A percentile compares a stretch with the other conserved stretches of the same genome.
These are phyloP conservation scores for Geopyxis carbonaria DNA, from an alignment of 495 filamentous ascomycete species.

Conservation along the genomic window DNA sequence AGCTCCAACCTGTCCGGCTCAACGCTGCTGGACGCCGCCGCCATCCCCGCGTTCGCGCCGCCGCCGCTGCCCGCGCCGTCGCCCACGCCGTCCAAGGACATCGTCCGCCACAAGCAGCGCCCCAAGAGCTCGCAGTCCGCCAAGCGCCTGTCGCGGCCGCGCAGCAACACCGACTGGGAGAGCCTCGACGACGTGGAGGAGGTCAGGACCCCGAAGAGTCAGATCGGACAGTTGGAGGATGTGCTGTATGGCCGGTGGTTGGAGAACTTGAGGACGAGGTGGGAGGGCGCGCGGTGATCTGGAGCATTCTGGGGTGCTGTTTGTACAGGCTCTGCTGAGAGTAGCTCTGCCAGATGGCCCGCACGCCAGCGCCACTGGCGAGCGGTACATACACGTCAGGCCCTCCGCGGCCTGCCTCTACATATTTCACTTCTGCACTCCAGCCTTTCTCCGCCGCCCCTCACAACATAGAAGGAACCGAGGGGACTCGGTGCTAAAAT, in stretches of 20 bases:
- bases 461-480: too few species aligned
- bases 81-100: conserved; percentile 7
- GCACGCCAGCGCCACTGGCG: too few species aligned
- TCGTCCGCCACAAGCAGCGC: not conserved
- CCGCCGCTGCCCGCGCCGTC: conserved; percentile 13
- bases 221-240: conserved; percentile 47
- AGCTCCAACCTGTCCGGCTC: conserved; percentile 14
- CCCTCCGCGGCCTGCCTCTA: too few species aligned
- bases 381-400: too few species aligned
- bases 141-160: too few species aligned
- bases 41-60: not conserved
- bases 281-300: conserved; percentile 37
- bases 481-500: too few species aligned
- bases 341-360: too few species aligned
- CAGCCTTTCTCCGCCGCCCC: too few species aligned
- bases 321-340: too few species aligned
- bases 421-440: too few species aligned
- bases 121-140: too few species aligned
- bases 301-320: too few species aligned
- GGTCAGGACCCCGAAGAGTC: conserved; percentile 3
- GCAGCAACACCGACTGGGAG: not conserved
- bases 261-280: conserved; percentile 63
- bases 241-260: conserved; percentile 82
- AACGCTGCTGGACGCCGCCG: conserved; percentile 5
- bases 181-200: not conserved